Evolutionary conservation across 495 filamentous ascomycete species (phyloP).

Genomic region (Friedmanniomyces simplex): DNA sequence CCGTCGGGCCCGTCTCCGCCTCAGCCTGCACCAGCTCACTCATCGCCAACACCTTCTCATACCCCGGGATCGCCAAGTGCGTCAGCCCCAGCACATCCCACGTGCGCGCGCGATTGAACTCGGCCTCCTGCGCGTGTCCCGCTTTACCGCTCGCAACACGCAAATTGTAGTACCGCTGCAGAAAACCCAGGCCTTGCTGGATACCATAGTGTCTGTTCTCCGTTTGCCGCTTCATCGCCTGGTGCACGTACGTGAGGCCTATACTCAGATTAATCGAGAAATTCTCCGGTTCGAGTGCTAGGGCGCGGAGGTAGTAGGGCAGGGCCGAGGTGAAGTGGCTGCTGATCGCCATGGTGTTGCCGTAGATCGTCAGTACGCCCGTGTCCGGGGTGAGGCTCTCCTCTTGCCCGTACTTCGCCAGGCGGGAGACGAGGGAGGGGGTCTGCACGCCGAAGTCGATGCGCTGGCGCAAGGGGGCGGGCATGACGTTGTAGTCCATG

Average conservation of each 20-base stretch:
- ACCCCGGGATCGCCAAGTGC: slow-evolving; percentile 68
- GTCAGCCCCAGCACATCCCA: slow-evolving; percentile 72
- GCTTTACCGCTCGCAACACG: slow-evolving; percentile 31
- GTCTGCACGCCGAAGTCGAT: slow-evolving; percentile 11
- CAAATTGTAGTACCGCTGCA: slow-evolving; percentile 63
- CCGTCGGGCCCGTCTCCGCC: slow-evolving; percentile 19
- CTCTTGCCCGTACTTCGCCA: slow-evolving; percentile 5
- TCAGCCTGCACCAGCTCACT: slow-evolving; percentile 36
- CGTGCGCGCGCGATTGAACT: slow-evolving; percentile 76
- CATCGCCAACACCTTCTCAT: slow-evolving; percentile 47
- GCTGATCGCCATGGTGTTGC: slow-evolving; percentile 70
- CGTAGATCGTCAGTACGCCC: slow-evolving; percentile 74
- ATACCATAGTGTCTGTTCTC: slow-evolving; percentile 83
- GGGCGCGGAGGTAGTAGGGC: slow-evolving; percentile 85
- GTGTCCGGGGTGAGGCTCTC: slow-evolving; percentile 46
- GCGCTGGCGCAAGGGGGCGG: slow-evolving; percentile 22
- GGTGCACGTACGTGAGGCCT: slow-evolving; percentile 68
- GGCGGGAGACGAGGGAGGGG: slow-evolving; percentile 8
- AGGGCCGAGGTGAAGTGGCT: slow-evolving; percentile 54
- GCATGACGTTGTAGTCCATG: slow-evolving; percentile 56
- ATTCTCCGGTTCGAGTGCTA: slow-evolving; percentile 66
- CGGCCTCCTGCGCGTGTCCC: slow-evolving; percentile 65
- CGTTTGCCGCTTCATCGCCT: slow-evolving; percentile 74
- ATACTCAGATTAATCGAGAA: slow-evolving; percentile 62
- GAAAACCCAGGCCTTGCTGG: slow-evolving; percentile 71